Evolutionary conservation across 192 early-diverging fungal genomes (phyloP).

Genomic region (Pilobolus umbonatus): DNA sequence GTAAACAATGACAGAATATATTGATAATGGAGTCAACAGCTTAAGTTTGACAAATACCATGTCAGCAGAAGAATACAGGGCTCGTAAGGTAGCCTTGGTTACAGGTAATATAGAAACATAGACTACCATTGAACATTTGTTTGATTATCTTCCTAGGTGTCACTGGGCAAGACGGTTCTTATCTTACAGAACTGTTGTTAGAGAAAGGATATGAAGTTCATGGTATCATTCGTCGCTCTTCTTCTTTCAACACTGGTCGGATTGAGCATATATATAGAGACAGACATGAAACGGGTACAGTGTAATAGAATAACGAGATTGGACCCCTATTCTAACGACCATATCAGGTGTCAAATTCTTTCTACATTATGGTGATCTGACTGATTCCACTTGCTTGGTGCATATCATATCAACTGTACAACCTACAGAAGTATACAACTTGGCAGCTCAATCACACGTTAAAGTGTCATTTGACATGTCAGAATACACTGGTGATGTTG

Average conservation of each 20-base stretch:
- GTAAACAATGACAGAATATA: no score
- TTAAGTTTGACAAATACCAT: no score
- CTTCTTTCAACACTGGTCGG: constrained; percentile 79
- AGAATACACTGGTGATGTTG: constrained; percentile 78
- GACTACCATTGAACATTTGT: not conserved
- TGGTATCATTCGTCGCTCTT: constrained; percentile 76
- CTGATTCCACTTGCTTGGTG: constrained; percentile 72
- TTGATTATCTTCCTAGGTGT: constrained; percentile 46
- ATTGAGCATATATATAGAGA: constrained; percentile 77
- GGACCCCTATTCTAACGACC: no score
- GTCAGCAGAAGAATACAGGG: constrained; percentile 49
- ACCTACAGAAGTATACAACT: constrained; percentile 73
- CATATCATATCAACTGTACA: constrained; percentile 69
- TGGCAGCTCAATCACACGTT: constrained; percentile 74
- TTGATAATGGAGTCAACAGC: no score
- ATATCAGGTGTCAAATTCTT: constrained; percentile 60
- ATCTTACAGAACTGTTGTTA: constrained; percentile 68
- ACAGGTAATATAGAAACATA: constrained; percentile 40
- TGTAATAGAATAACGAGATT: constrained; percentile 2
- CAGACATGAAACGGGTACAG: constrained; percentile 54
- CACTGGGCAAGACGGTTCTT: constrained; percentile 79
- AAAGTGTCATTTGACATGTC: constrained; percentile 71
- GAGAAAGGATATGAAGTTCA: constrained; percentile 75
- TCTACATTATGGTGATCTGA: constrained; percentile 76
- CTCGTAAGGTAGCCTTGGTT: constrained; percentile 57